Percentiles rank a stretch among this genome's conserved stretches.
These are phyloP conservation scores for Hirsutella rhossiliensis DNA, from an alignment of 2,329 filamentous ascomycete genomes.

Conservation along the genomic window DNA sequence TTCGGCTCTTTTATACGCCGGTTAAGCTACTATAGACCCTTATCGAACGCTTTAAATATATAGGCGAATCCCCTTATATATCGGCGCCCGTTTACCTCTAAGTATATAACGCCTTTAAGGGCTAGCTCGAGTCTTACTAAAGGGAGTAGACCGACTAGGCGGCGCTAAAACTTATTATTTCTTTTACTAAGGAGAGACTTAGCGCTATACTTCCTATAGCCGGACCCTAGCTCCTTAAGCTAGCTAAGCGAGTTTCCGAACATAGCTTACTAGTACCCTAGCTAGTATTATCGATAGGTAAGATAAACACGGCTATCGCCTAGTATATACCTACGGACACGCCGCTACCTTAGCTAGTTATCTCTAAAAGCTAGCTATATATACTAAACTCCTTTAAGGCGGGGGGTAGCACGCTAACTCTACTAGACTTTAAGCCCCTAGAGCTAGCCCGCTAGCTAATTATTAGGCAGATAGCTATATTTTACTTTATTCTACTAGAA, in stretches of 20 bases:
- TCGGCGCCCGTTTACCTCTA: slow-evolving; percentile 76
- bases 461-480: too few species aligned
- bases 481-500: slow-evolving; percentile 77
- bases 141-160: too few species aligned
- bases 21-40: slow-evolving; percentile 61
- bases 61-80: too few species aligned
- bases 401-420: slow-evolving; percentile 56
- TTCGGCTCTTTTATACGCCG: slow-evolving; percentile 82
- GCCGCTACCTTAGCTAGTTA: slow-evolving; percentile 54
- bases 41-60: too few species aligned
- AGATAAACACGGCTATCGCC: slow-evolving; percentile 65
- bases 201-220: slow-evolving; percentile 60
- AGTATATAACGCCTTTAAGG: slow-evolving; percentile 94
- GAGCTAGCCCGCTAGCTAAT: too few species aligned
- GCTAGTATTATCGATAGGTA: slow-evolving; percentile 74
- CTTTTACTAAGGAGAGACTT: too few species aligned
- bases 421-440: slow-evolving; percentile 90
- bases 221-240: slow-evolving; percentile 66
- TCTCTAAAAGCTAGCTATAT: slow-evolving; percentile 67
- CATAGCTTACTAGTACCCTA: slow-evolving; percentile 68
- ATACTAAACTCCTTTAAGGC: slow-evolving; percentile 63
- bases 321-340: slow-evolving; percentile 60
- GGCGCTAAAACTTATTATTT: too few species aligned
- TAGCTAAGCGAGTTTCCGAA: too few species aligned
- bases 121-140: slow-evolving; percentile 96